Evolutionary conservation across 257 asterid genomes (phyloP).

Genomic region (Linaria vulgaris): DNA sequence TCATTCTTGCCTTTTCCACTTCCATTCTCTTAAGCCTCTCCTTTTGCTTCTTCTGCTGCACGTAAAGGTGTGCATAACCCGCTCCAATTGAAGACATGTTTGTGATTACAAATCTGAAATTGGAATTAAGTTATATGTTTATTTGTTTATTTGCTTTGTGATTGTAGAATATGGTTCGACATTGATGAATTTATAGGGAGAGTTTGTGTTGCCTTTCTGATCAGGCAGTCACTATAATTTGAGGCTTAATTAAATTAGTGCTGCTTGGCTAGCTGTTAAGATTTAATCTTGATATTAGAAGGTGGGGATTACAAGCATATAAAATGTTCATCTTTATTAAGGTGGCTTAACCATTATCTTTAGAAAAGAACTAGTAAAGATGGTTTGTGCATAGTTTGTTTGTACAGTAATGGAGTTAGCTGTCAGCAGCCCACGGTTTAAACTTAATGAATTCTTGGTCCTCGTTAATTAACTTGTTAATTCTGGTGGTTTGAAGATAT

Average conservation of each 20-base stretch:
- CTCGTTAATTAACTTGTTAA: too few relatives aligned
- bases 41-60: constrained; percentile 31
- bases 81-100: constrained; percentile 39
- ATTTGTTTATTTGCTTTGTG: background rate
- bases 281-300: background rate
- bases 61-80: constrained; percentile 30
- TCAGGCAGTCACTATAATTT: constrained; percentile 14
- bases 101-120: background rate
- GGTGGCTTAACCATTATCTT: background rate
- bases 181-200: constrained; percentile 13
- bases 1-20: constrained; percentile 15
- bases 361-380: constrained; percentile 4
- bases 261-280: constrained; percentile 5
- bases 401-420: constrained; percentile 5
- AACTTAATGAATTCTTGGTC: background rate
- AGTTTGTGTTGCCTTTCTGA: constrained; percentile 16
- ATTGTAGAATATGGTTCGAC: background rate
- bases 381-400: constrained; percentile 19
- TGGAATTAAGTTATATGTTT: background rate
- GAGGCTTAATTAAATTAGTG: too few relatives aligned
- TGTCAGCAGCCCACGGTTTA: constrained; percentile 9
- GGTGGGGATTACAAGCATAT: background rate
- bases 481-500: too few relatives aligned
- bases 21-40: constrained; percentile 30
- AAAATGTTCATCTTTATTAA: constrained; percentile 14